These are phyloP conservation scores for Ceratobasidium sp. DNA, from an alignment of 1,284 basidiomycete species.

Conservation along the genomic window DNA sequence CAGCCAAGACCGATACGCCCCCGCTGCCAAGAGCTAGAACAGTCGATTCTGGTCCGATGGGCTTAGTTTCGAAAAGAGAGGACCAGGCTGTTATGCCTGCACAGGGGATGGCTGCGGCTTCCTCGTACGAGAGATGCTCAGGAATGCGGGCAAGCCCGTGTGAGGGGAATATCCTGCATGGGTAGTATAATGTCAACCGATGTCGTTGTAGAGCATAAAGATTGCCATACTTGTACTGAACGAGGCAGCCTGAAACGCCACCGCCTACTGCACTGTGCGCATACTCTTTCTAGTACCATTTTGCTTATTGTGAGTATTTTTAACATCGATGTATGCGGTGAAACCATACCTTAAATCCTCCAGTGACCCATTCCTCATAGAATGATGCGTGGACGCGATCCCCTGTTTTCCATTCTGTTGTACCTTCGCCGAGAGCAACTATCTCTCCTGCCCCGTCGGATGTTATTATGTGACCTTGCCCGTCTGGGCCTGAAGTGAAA, in stretches of 20 bases:
- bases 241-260: conserved; percentile 24
- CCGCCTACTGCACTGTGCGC: neutral
- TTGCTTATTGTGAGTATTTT: neutral
- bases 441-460: conserved; percentile 74
- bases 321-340: neutral
- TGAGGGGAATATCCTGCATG: conserved; percentile 52
- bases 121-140: conserved; percentile 44
- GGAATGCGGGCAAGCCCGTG: conserved; percentile 4
- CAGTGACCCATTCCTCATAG: conserved; percentile 57
- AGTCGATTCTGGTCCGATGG: conserved; percentile 61
- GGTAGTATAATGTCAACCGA: conserved; percentile 63
- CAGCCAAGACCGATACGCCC: conserved; percentile 65
- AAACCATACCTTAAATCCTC: conserved; percentile 53
- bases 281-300: neutral
- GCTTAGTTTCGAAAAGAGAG: conserved; percentile 58
- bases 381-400: conserved; percentile 67
- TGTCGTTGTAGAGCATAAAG: neutral
- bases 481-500: conserved; percentile 11
- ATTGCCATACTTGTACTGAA: conserved; percentile 58
- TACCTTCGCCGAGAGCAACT: conserved; percentile 63
- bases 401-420: conserved; percentile 63
- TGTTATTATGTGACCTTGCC: conserved; percentile 57
- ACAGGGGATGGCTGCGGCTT: conserved; percentile 54
- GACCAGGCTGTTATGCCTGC: conserved; percentile 65
- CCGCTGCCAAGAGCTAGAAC: conserved; percentile 68